Evolutionary conservation across 2,329 filamentous ascomycete species (phyloP).

Genomic region (Xylariaceae sp.): DNA sequence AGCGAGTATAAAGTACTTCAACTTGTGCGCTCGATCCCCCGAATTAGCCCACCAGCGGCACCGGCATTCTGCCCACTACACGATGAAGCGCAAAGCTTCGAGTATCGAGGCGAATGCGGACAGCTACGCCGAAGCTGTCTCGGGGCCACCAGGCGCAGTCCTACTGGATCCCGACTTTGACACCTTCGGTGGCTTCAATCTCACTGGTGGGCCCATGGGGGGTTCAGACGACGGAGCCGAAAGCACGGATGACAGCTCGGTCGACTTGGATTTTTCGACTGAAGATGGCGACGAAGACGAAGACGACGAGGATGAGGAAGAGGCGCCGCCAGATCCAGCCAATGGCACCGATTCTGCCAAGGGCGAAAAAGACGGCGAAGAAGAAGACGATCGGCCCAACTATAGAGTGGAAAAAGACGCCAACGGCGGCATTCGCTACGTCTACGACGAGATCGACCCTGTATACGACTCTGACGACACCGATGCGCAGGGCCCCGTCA

Average conservation of each 20-base stretch:
- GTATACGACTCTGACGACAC: slow-evolving; percentile 95
- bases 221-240: slow-evolving; percentile 51
- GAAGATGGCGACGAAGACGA: slow-evolving; percentile 42
- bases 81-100: slow-evolving; percentile 62
- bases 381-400: slow-evolving; percentile 35
- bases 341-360: slow-evolving; percentile 36
- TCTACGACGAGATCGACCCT: slow-evolving; percentile 91
- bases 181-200: not conserved
- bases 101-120: slow-evolving; percentile 48
- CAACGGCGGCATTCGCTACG: slow-evolving; percentile 83
- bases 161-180: slow-evolving; percentile 48
- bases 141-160: slow-evolving; percentile 50
- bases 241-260: slow-evolving; percentile 42
- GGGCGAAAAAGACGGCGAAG: slow-evolving; percentile 30
- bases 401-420: slow-evolving; percentile 69
- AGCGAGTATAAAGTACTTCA: slow-evolving; percentile 14
- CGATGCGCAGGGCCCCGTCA: slow-evolving; percentile 71
- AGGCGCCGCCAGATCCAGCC: slow-evolving; percentile 32
- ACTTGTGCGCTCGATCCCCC: not conserved
- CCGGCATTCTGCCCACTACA: slow-evolving; percentile 10
- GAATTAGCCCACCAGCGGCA: not conserved
- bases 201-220: not conserved
- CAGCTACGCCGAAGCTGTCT: slow-evolving; percentile 10
- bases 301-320: slow-evolving; percentile 37
- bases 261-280: slow-evolving; percentile 29